These are phyloP conservation scores for Mycena vulgaris DNA, from an alignment of 768 basidiomycete genomes.

Conservation along the genomic window DNA sequence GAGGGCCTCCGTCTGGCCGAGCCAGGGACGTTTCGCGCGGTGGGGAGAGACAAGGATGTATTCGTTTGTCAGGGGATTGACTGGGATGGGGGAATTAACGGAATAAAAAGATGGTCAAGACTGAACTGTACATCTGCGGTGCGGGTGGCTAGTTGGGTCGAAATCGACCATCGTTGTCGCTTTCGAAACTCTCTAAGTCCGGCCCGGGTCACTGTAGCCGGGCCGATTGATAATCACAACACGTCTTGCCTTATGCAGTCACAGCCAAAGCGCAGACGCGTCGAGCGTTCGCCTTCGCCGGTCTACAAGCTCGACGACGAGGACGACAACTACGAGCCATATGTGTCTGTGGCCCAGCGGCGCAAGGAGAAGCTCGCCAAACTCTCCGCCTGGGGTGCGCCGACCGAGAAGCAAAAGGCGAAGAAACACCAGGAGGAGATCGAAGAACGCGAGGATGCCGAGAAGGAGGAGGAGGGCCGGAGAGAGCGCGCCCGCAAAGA, in stretches of 20 bases:
- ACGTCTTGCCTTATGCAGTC: conserved; percentile 43
- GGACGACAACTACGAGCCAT: conserved; percentile 82
- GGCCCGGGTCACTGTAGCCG: not conserved
- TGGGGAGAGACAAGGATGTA: conserved; percentile 91
- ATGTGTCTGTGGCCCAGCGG: conserved; percentile 89
- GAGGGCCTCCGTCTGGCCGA: conserved; percentile 85
- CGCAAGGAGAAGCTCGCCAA: conserved; percentile 86
- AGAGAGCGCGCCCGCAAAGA: conserved; percentile 87
- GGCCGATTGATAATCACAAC: not conserved
- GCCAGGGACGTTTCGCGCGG: conserved; percentile 92
- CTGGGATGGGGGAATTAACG: conserved; percentile 53
- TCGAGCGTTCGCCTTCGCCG: conserved; percentile 72
- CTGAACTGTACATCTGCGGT: conserved; percentile 73
- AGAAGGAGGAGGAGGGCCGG: conserved; percentile 83
- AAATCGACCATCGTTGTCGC: conserved; percentile 58
- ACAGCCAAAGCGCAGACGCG: conserved; percentile 65
- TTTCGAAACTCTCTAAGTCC: not conserved
- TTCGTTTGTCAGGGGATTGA: conserved; percentile 85
- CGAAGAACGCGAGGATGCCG: conserved; percentile 81
- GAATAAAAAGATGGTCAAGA: conserved; percentile 1
- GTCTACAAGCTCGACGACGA: conserved; percentile 75
- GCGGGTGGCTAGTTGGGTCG: conserved; percentile 75
- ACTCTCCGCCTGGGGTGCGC: conserved; percentile 74
- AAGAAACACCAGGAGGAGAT: conserved; percentile 69
- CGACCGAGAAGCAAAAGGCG: conserved; percentile 66